Base-by-base conservation (phyloP, 2,329 filamentous ascomycete species). In the Cadophora malorum region DNA sequence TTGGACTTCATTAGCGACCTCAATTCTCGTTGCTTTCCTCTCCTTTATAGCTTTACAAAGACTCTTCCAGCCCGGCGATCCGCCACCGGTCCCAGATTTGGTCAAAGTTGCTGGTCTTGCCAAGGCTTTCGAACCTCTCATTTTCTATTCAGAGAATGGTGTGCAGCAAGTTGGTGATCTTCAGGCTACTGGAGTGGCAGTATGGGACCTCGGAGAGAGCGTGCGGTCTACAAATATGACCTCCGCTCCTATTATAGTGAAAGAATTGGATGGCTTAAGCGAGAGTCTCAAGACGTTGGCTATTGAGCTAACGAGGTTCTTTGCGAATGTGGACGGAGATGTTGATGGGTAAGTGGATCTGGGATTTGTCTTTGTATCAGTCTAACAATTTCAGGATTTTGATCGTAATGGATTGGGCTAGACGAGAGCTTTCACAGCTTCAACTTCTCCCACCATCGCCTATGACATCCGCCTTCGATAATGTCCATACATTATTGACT, bases 361-460 rank as follows among this genome's bases (percentile, higher is more conserved):
- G 56, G 23, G 59, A 58, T 62, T 21, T 3, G 65, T 19, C n/a
- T 55, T 33, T 49, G 60, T 58, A 31, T 14, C 14, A 60, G 69
- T 67, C 74, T 76, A 61, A 78, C 62, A 23, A 16, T 21, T 38
- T 63, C 75, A 90, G 91, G 69, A 97, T 97, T 73, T 85, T 98
- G 45, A 91, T 96, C 69, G 93, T 96, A 63, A 97, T 98, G 94
- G 93, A 97, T 77, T 97, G 95, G 95, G 92, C 93, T 16, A 91
- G 91, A 76, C 89, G 94, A 72, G 94, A 97, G 79, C 87, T 98
- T 16, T 84, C 89, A 69, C 89, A 89, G 56, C 82, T 96, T 66
- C 86, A 88, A 69, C 83, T 84, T 25, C 81, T 86, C 23, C 87
- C 89, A 7, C 85, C 86, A 0, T 87, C 86, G 53, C 85, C 88